A percentile compares a stretch with the other conserved stretches of the same genome.
Conservation (phyloP, 331 rosid genomes). For the Quercus phellos region DNA sequence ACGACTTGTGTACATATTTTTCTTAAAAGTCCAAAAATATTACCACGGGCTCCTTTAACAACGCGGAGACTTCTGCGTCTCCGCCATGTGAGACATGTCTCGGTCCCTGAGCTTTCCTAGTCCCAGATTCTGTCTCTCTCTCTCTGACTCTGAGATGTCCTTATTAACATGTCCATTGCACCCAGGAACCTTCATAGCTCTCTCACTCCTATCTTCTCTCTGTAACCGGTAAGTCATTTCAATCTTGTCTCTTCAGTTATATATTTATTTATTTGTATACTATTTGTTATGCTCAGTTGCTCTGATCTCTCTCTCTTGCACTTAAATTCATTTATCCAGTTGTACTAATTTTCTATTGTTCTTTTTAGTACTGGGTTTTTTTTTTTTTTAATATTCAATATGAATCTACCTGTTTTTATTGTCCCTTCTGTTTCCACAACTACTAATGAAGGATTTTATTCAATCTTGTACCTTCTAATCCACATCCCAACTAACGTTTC, state of each 20-base stretch:
- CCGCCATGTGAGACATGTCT: conserved; percentile 80
- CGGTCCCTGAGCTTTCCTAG: conserved; percentile 60
- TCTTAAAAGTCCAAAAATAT: neutral
- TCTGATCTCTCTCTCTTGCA: conserved; percentile 7
- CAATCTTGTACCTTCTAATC: neutral
- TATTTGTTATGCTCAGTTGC: conserved; percentile 20
- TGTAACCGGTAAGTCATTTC: conserved; percentile 47
- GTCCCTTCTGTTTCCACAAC: conserved; percentile 23
- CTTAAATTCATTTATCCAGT: neutral
- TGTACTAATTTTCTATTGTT: neutral
- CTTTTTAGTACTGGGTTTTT: neutral
- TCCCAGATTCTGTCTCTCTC: conserved; percentile 21
- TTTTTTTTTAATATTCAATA: neutral
- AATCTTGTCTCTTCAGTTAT: neutral
- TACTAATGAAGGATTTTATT: neutral
- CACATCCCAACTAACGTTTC: neutral
- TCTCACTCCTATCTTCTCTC: conserved; percentile 36
- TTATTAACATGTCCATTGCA: conserved; percentile 23
- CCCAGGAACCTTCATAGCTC: conserved; percentile 36
- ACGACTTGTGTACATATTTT: neutral
- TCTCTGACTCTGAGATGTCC: conserved; percentile 10
- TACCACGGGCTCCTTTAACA: conserved; percentile 36
- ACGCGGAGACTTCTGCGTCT: conserved; percentile 47
- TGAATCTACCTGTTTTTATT: conserved; percentile 28
- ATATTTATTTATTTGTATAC: neutral